Conservation (phyloP, 1,284 basidiomycete genomes). For the Ustilago lituana region DNA sequence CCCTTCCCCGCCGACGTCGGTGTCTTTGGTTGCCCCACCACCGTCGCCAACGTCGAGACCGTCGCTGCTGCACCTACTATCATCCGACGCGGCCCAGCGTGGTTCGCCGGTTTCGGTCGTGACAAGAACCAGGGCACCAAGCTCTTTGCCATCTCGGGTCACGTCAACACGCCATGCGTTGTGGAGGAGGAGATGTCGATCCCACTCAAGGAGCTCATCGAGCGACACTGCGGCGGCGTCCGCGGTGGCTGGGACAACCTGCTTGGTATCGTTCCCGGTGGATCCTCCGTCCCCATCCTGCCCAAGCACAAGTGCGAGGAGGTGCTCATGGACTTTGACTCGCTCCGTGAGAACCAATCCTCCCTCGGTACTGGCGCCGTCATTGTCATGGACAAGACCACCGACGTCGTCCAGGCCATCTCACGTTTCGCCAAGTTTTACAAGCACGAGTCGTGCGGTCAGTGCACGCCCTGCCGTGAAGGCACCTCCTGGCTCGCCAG, state of each 20-base stretch:
- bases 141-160: slow-evolving; percentile 92
- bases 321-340: slow-evolving; percentile 91
- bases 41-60: slow-evolving; percentile 98
- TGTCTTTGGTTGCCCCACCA: slow-evolving; percentile 94
- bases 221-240: slow-evolving; percentile 96
- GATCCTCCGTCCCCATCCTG: slow-evolving; percentile 93
- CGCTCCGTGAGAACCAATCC: slow-evolving; percentile 90
- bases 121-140: slow-evolving; percentile 95
- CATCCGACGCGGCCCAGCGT: slow-evolving; percentile 85
- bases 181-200: slow-evolving; percentile 99
- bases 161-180: slow-evolving; percentile 98
- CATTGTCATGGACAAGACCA: slow-evolving; percentile 98
- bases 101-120: slow-evolving; percentile 93
- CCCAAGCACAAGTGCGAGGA: slow-evolving; percentile 72
- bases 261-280: slow-evolving; percentile 92
- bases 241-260: slow-evolving; percentile 95
- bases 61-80: slow-evolving; percentile 97
- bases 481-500: slow-evolving; percentile 71
- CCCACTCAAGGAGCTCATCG: slow-evolving; percentile 88
- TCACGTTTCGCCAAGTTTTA: slow-evolving; percentile 79
- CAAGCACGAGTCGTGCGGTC: slow-evolving; percentile 98
- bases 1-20: slow-evolving; percentile 99
- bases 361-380: slow-evolving; percentile 97
- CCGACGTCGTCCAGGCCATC: slow-evolving; percentile 84
- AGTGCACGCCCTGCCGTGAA: slow-evolving; percentile 95